phyloP scores from a whole-genome alignment of 1,284 basidiomycete species.

The Calocybe gambosa region DNA sequence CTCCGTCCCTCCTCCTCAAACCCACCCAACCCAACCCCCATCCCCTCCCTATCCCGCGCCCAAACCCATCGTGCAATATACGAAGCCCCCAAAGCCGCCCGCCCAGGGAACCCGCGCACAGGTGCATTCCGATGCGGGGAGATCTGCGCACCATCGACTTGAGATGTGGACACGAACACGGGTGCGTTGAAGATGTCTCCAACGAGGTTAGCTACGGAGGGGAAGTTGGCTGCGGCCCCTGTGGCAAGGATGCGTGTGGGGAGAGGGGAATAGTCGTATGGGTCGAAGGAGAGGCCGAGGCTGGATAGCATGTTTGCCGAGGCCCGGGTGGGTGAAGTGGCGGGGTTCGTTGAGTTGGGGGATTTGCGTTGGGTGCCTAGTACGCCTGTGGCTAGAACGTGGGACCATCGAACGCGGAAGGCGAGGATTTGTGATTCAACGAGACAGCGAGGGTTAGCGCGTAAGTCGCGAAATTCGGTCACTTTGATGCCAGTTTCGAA shows the following conservation, averaged over 20 bases:
- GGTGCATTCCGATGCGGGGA: constrained; percentile 71
- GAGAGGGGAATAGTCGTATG: constrained; percentile 60
- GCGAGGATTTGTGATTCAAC: constrained; percentile 72
- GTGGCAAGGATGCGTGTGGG: constrained; percentile 60
- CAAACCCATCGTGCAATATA: constrained; percentile 79
- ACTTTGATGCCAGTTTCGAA: constrained; percentile 83
- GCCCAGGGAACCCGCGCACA: constrained; percentile 55
- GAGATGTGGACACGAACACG: constrained; percentile 63
- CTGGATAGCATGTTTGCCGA: constrained; percentile 34
- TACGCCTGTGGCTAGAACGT: constrained; percentile 59
- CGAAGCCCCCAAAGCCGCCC: constrained; percentile 64
- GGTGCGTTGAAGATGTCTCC: constrained; percentile 76
- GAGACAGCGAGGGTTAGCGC: constrained; percentile 78
- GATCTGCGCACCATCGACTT: constrained; percentile 67
- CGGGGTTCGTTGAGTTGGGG: constrained; percentile 21
- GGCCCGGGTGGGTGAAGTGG: constrained; percentile 17
- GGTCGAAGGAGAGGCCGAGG: constrained; percentile 66
- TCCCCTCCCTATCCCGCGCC: constrained; percentile 54
- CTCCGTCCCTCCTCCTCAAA: constrained; percentile 75
- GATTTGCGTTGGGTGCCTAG: constrained; percentile 33
- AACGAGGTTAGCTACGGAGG: constrained; percentile 69
- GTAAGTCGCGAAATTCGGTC: constrained; percentile 77
- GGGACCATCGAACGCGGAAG: constrained; percentile 73
- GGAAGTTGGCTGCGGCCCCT: constrained; percentile 77
- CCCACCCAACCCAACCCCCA: constrained; percentile 42